Base-by-base conservation (phyloP, 2,329 filamentous ascomycete genomes). In the Fonsecaea erecta region DNA sequence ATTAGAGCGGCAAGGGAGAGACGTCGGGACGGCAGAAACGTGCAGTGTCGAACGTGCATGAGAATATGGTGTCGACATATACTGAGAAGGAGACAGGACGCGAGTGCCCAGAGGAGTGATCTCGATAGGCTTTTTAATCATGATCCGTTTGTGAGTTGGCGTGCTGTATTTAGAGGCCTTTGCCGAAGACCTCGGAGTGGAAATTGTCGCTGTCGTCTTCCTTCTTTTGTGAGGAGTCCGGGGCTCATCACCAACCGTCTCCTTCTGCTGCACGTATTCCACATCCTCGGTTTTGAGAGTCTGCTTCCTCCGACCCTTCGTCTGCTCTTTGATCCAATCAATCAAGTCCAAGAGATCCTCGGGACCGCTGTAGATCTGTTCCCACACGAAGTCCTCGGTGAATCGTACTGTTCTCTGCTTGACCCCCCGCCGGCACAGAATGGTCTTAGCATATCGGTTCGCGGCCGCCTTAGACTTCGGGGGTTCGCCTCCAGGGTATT, bases 41-140 rank as follows among this genome's bases (percentile, higher is more conserved):
- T 99, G 95, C 1, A 99, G 85, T 52, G 91, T 89, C 30, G 88
- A 93, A 21, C 96, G 88, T 54, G 95, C 96, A 66, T 96, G 85
- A 72, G 96, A 93, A 74, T 97, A 98, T 0, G 95, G 95, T 0
- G 95, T 96, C 1, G 89, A 87, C 62, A 90, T 84, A 70, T 90
- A 86, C 34, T 67, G 65, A 35, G 85, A 85, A 3, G 91, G 90
- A 1, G 92, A 92, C 2, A 99, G 84, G 21, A 90, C 85, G 43
- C 95, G 89, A 14, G 92, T 97, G 6, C 92, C 93, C n/a, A 99
- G 81, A 0, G 95, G 95, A 0, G 95, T 99, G 73, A 98, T 98
- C 74, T 97, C 93, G 37, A 99, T 85, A 4, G 92, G 90, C 73
- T 93, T 97, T 76, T 96, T 96, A 48, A 94, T 81, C 43, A 91